phyloP scores from a whole-genome alignment of 73 alveolate species.

The Uronychia setigera region DNA sequence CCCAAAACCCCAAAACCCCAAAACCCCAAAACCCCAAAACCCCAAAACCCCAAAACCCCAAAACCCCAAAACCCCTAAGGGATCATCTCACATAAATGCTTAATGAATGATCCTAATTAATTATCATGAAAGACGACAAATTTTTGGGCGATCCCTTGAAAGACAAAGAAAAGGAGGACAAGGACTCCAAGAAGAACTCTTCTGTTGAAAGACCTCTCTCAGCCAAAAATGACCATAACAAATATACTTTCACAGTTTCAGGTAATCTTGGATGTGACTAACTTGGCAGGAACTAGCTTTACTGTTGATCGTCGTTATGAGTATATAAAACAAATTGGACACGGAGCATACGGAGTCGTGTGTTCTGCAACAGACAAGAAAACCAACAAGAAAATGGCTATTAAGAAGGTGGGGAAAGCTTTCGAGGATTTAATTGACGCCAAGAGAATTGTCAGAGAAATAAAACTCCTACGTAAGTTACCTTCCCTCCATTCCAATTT shows the following conservation, averaged over 20 bases:
- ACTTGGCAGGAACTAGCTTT: constrained; percentile 60
- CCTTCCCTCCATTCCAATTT: constrained; percentile 21
- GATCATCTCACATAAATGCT: no score
- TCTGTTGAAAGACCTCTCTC: neutral
- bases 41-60: no score
- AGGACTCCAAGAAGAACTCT: neutral
- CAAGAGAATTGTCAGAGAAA: constrained; percentile 74
- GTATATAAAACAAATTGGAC: constrained; percentile 65
- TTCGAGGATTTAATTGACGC: constrained; percentile 70
- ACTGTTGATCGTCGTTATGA: constrained; percentile 62
- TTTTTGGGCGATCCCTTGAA: no score
- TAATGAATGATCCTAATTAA: no score
- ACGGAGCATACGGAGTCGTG: constrained; percentile 80
- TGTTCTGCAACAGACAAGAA: constrained; percentile 63
- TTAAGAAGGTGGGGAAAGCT: constrained; percentile 74
- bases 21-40: no score
- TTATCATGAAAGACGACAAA: no score
- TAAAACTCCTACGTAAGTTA: constrained; percentile 30
- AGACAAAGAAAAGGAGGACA: neutral
- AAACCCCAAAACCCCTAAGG: no score
- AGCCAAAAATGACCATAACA: neutral
- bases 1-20: no score
- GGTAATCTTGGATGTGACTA: constrained; percentile 59
- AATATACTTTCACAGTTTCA: constrained; percentile 2
- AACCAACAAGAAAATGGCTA: constrained; percentile 67